Base-by-base conservation (phyloP, 2,329 filamentous ascomycete species). In the Trichophyton mentagrophytes region DNA sequence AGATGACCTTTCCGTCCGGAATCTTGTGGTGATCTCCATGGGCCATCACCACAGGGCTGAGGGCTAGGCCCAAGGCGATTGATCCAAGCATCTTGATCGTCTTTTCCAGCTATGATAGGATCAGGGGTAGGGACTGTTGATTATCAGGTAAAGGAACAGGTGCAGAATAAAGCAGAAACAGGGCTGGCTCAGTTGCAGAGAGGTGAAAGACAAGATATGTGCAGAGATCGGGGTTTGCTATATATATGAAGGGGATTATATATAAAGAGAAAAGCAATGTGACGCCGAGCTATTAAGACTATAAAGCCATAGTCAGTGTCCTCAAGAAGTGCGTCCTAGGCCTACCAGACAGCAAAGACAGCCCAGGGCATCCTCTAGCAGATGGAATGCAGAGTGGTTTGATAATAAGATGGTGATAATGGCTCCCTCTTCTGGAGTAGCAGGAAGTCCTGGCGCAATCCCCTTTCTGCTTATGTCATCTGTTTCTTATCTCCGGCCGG, bases 21-120 rank as follows among this genome's bases (percentile, higher is more conserved):
- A 93, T 85, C 64, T 76, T 73, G 62, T 76, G 74, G 68, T 84
- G 78, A 67, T 79, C 80, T 47, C 80, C 80, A 68, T 83, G 81
- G 56, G 49, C 59, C 13, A 49, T 30, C 15, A 49, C 59, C 51
- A 30, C 9, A 47, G 22, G 27, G 27, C 27, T 33, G 27, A 55
- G 30, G 51, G 27, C 51, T 30, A 55, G 9, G 22, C 51, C 51
- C 27, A 55, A 55, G 51, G 27, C 27, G 13, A 36, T 27, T 20
- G 51, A 55, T 36, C 22, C 49, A 7, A 36, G 25, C 27, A 55
- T 8, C 13, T 15, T 55, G 51, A 17, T 36, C 51, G 33, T 55
- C 27, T 20, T 36, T 17, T 9, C 51, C 27, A 36, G 27, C 51
- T 55, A 15, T 22, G n/a, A 36, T 55, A 55, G 30, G 3, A 11